These are phyloP conservation scores for Diaporthe citriasiana DNA, from an alignment of 2,329 filamentous ascomycete species.

Conservation along the genomic window DNA sequence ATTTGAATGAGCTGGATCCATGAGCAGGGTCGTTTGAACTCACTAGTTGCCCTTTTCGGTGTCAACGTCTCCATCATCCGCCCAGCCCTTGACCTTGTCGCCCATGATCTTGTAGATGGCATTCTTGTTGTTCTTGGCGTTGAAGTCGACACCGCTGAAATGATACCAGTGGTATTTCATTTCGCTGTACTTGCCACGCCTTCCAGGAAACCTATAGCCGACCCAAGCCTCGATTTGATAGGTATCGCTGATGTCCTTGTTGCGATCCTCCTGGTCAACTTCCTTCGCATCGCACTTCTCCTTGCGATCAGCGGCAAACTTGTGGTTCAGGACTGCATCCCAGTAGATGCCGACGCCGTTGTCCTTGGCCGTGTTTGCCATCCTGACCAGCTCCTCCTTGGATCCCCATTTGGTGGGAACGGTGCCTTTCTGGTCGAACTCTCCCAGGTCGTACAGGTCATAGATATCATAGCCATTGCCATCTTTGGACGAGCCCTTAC, in stretches of 20 bases:
- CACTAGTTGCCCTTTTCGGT: constrained; percentile 74
- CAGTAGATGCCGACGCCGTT: constrained; percentile 74
- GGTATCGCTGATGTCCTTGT: constrained; percentile 66
- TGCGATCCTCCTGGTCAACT: constrained; percentile 73
- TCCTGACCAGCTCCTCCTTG: constrained; percentile 70
- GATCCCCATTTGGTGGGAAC: constrained; percentile 78
- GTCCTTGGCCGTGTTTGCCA: constrained; percentile 67
- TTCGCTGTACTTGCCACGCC: constrained; percentile 72
- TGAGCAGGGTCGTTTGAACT: constrained; percentile 50
- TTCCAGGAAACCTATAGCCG: constrained; percentile 76
- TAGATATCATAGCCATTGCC: constrained; percentile 81
- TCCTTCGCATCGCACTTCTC: constrained; percentile 75
- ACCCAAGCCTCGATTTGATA: constrained; percentile 80
- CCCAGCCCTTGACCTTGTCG: constrained; percentile 74
- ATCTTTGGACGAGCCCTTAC: constrained; percentile 74
- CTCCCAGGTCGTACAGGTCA: constrained; percentile 77
- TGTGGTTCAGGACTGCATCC: constrained; percentile 83
- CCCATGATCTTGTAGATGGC: constrained; percentile 78
- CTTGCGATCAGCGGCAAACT: constrained; percentile 77
- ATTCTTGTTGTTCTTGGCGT: constrained; percentile 69
- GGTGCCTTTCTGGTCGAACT: constrained; percentile 80
- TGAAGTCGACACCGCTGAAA: constrained; percentile 79
- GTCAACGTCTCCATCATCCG: constrained; percentile 69
- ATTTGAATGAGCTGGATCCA: constrained; percentile 48
- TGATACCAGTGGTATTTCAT: constrained; percentile 79